Evolutionary conservation across 2,329 filamentous ascomycete species (phyloP).

Genomic region (Colletotrichum gigasporum): DNA sequence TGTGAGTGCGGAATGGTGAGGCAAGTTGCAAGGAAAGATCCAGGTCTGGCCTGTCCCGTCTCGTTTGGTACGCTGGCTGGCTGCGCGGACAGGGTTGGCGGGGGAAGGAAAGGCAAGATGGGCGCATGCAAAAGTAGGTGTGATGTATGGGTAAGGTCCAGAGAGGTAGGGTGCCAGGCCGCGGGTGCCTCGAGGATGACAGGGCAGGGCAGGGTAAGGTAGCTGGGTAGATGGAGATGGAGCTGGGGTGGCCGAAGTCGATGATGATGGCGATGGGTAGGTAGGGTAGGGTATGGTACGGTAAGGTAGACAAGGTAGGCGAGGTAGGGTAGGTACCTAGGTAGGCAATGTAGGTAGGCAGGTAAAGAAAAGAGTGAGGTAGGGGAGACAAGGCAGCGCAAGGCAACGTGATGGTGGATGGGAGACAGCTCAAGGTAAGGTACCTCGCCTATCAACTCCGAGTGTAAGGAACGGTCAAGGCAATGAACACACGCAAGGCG

Average conservation of each 20-base stretch:
- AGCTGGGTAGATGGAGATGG: background rate
- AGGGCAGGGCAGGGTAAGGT: constrained; percentile 2
- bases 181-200: constrained; percentile 2
- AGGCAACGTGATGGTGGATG: background rate
- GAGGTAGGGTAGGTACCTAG: background rate
- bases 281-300: background rate
- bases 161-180: background rate
- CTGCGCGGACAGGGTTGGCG: background rate
- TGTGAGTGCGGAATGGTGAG: background rate
- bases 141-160: no score
- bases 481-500: no score
- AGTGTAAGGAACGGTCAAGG: background rate
- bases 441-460: no score
- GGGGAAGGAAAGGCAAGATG: background rate
- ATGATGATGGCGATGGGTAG: background rate
- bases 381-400: background rate
- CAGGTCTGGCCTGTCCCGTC: no score
- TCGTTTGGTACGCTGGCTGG: no score
- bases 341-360: background rate
- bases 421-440: background rate
- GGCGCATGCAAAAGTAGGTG: no score
- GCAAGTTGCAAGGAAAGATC: background rate
- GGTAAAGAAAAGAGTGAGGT: background rate
- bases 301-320: background rate
- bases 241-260: background rate